Evolutionary conservation across 106 monocot genomes (phyloP).

Genomic region (Alisma plantagoaquatica): DNA sequence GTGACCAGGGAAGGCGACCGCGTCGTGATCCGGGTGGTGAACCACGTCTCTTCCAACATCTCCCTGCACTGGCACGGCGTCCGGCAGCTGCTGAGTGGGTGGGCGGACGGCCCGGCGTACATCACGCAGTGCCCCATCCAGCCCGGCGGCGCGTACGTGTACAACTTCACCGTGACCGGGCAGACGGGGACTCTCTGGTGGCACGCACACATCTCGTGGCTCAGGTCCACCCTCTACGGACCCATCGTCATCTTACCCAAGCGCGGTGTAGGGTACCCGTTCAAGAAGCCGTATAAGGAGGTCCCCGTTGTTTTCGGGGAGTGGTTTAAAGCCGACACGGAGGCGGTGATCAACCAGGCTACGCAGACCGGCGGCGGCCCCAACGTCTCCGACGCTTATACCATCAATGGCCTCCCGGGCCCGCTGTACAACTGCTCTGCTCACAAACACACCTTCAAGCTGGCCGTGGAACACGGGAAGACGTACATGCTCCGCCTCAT

Average conservation of each 20-base stretch:
- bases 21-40: conserved; percentile 53
- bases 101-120: conserved; percentile 70
- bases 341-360: conserved; percentile 21
- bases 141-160: conserved; percentile 34
- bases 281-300: conserved; percentile 45
- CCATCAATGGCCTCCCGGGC: conserved; percentile 28
- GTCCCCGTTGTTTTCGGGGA: conserved; percentile 42
- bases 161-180: conserved; percentile 56
- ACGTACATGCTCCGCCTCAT: conserved; percentile 26
- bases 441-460: too few species aligned
- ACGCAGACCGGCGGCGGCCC: conserved; percentile 13
- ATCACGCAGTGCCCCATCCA: conserved; percentile 73
- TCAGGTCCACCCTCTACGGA: conserved; percentile 48
- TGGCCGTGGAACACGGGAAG: conserved; percentile 18
- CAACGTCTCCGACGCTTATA: conserved; percentile 22
- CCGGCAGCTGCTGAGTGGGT: conserved; percentile 42
- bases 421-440: too few species aligned
- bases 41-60: conserved; percentile 54
- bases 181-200: conserved; percentile 64
- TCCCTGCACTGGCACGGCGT: conserved; percentile 80
- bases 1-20: conserved; percentile 61
- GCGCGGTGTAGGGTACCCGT: conserved; percentile 44
- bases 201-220: conserved; percentile 67
- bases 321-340: conserved; percentile 28
- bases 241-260: conserved; percentile 58